These are phyloP conservation scores for Atalantia buxifolia DNA, from an alignment of 345 rosid genomes.

Conservation along the genomic window DNA sequence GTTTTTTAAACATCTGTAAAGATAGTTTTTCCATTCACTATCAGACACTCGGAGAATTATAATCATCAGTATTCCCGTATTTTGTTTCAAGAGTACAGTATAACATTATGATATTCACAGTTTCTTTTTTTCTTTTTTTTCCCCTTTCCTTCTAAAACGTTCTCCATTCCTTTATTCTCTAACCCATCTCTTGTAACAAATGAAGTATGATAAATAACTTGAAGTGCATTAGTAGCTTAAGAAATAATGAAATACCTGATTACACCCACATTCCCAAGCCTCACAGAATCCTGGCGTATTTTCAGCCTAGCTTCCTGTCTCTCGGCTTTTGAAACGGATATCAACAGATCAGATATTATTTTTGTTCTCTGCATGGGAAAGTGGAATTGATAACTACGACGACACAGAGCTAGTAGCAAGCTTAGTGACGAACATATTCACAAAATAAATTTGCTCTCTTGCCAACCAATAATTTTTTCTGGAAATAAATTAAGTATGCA, in stretches of 20 bases:
- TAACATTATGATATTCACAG: neutral
- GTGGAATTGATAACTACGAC: neutral
- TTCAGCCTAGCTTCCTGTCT: slow-evolving; percentile 97
- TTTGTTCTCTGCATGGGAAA: slow-evolving; percentile 69
- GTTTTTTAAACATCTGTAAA: neutral
- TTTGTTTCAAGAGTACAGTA: neutral
- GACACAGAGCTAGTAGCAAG: neutral
- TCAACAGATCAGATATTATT: slow-evolving; percentile 86
- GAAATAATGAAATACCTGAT: slow-evolving; percentile 58
- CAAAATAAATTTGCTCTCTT: neutral
- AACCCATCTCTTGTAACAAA: neutral
- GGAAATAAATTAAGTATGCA: neutral
- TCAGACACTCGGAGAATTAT: neutral
- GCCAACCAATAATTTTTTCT: neutral
- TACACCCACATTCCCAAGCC: slow-evolving; percentile 96
- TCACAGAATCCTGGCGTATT: slow-evolving; percentile 92
- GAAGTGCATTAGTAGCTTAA: slow-evolving; percentile 8
- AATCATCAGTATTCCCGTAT: neutral
- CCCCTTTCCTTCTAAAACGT: neutral
- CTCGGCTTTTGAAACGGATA: slow-evolving; percentile 95
- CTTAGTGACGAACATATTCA: neutral
- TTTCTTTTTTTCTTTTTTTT: neutral
- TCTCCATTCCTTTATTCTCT: neutral
- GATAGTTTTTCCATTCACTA: neutral
- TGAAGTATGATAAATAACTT: neutral